Conservation (phyloP, 129 eudicot species). For the Flaveria trinervia region DNA sequence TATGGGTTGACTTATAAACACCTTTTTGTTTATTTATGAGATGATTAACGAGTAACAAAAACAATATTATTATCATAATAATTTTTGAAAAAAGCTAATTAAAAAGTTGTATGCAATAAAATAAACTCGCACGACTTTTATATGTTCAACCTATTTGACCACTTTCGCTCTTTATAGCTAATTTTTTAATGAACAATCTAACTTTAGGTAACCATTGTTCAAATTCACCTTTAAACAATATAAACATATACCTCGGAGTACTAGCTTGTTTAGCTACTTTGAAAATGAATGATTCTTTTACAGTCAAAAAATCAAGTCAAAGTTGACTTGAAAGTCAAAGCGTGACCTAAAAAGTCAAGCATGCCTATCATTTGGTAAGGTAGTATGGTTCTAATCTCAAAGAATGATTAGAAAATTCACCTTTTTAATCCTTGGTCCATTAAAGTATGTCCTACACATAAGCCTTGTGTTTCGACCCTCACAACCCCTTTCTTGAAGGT, state of each 20-base stretch:
- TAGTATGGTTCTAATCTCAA: conserved; percentile 8
- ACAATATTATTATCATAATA: not conserved
- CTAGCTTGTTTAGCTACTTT: not conserved
- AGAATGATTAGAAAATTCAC: conserved; percentile 29
- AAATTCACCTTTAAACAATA: not conserved
- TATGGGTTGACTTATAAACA: not conserved
- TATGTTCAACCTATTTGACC: no score
- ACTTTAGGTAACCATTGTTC: not conserved
- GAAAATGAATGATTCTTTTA: not conserved
- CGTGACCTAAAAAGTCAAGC: not conserved
- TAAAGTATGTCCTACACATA: conserved; percentile 75
- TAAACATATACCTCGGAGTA: not conserved
- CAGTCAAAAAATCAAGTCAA: not conserved
- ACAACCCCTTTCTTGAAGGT: conserved; percentile 80
- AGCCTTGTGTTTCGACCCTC: conserved; percentile 92
- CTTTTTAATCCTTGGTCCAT: conserved; percentile 87
- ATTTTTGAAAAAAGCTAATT: not conserved
- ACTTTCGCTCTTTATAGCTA: not conserved
- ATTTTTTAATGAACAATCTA: not conserved
- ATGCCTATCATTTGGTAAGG: not conserved
- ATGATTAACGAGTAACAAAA: not conserved
- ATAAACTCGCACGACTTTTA: not conserved
- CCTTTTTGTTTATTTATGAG: not conserved
- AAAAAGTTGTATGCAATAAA: not conserved
- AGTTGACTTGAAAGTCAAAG: conserved; percentile 6